phyloP scores from a whole-genome alignment of 106 monocot species.

The Xerophyta viscosa region DNA sequence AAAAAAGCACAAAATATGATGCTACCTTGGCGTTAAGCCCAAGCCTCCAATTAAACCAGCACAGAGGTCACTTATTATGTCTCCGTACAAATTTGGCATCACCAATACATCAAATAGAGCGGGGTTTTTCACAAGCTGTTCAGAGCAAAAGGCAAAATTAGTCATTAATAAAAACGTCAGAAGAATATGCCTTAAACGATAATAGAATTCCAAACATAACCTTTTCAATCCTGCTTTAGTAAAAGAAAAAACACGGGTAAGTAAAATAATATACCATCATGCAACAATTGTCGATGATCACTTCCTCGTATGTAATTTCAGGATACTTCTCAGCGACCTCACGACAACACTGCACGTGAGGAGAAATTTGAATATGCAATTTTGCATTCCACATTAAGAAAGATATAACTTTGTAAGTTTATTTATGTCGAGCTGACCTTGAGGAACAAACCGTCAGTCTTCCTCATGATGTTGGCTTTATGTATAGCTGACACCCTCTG shows the following conservation, averaged over 20 bases:
- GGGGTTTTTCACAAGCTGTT: conserved; percentile 90
- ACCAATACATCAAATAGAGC: conserved; percentile 87
- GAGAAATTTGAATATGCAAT: background rate
- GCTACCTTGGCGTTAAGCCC: conserved; percentile 94
- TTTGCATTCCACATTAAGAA: too few species aligned
- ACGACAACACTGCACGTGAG: conserved; percentile 71
- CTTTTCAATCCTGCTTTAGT: too few species aligned
- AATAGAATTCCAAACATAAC: too few species aligned
- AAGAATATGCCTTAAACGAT: too few species aligned
- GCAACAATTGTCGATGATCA: conserved; percentile 95
- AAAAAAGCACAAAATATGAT: too few species aligned
- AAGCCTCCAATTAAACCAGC: conserved; percentile 96
- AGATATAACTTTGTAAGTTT: background rate
- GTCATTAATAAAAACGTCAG: too few species aligned
- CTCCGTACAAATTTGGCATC: conserved; percentile 97
- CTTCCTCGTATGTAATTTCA: conserved; percentile 84
- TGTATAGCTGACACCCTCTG: conserved; percentile 96
- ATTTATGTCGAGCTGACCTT: conserved; percentile 32
- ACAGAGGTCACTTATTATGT: conserved; percentile 97
- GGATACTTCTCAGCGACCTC: conserved; percentile 93
- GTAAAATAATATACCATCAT: conserved; percentile 60
- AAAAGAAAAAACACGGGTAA: too few species aligned
- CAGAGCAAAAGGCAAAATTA: background rate
- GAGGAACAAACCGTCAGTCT: conserved; percentile 90
- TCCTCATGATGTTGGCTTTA: conserved; percentile 99